Base-by-base conservation (phyloP, 2,329 filamentous ascomycete species). In the Myriosclerotinia curreyana region DNA sequence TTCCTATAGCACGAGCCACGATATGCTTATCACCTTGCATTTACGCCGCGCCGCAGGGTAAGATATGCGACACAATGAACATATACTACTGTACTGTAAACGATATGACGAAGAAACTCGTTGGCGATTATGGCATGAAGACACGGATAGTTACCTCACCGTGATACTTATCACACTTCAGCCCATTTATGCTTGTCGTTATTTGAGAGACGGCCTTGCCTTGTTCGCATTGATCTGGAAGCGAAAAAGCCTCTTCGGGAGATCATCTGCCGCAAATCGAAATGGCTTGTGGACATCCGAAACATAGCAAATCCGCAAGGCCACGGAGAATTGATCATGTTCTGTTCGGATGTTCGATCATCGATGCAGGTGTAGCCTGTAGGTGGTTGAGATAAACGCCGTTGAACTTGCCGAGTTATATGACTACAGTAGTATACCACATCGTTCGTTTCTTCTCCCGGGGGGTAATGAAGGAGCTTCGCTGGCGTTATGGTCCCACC, bases 211-310 rank as follows among this genome's bases (percentile, higher is more conserved):
- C n/a, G 38, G 28, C 34, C 40, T 38, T 38, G 36, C 36, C 12
- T 34, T 62, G n/a, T 62, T 53, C 50, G 40, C 50, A 54, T 62
- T 36, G 25, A 64, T 36, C 25, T 60, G 28, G 55, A 64, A 60
- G 62, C 62, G 62, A 61, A 50, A 51, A 51, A 48, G 51, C 64
- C 60, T 65, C 38, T 58, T 61, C 69, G 68, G 66, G 68, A 68
- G 68, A 69, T 70, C 68, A 66, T 55, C 68, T 69, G 59, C 68
- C 66, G 65, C 64, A 65, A 56, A 25, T 56, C 59, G 60, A 49
- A 66, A 56, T 34, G 53, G 64, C 64, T 66, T 60, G 34, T 54
- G 67, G 42, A 60, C 50, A 44, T 56, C 61, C 50, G 52, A 67
- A 64, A 56, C 46, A 62, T 46, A 49, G 36, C 56, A 62, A 51